phyloP scores from a whole-genome alignment of 2,329 filamentous ascomycete genomes.

The Colletotrichum trifolii region DNA sequence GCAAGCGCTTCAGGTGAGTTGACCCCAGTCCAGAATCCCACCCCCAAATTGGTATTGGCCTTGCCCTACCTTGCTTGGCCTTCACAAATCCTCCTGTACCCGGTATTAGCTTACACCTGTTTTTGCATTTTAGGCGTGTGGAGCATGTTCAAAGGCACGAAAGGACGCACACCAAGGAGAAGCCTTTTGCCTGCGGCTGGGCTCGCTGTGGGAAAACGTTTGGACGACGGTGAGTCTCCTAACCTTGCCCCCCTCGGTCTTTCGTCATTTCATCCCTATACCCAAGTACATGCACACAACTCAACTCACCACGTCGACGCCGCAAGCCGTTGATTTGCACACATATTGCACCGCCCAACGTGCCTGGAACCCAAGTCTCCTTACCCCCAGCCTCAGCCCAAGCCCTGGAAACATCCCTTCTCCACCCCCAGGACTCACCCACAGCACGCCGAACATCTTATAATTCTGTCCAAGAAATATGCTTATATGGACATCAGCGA shows the following conservation, averaged over 20 bases:
- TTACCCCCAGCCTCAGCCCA: constrained; percentile 27
- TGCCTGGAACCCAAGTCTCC: background rate
- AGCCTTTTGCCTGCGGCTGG: constrained; percentile 70
- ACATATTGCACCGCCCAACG: constrained; percentile 31
- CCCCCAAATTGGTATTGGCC: constrained; percentile 34
- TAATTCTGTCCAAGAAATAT: constrained; percentile 44
- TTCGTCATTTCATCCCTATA: constrained; percentile 22
- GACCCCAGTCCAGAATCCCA: constrained; percentile 27
- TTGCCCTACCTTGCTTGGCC: constrained; percentile 28
- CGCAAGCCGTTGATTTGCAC: constrained; percentile 24
- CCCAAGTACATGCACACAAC: constrained; percentile 26
- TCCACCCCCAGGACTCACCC: constrained; percentile 31
- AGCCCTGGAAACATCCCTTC: constrained; percentile 19
- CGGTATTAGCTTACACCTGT: constrained; percentile 54
- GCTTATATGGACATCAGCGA: constrained; percentile 74
- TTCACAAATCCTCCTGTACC: constrained; percentile 24
- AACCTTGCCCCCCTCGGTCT: constrained; percentile 31
- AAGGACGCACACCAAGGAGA: constrained; percentile 73
- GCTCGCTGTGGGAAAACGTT: constrained; percentile 71
- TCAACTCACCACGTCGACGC: constrained; percentile 28
- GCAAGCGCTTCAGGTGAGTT: constrained; percentile 70
- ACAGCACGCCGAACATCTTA: constrained; percentile 14
- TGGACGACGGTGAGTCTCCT: constrained; percentile 66
- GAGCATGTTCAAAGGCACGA: constrained; percentile 74
- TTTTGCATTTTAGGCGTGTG: constrained; percentile 62